These are phyloP conservation scores for Hypoxylon lienhwacheense DNA, from an alignment of 495 filamentous ascomycete genomes.

Conservation along the genomic window DNA sequence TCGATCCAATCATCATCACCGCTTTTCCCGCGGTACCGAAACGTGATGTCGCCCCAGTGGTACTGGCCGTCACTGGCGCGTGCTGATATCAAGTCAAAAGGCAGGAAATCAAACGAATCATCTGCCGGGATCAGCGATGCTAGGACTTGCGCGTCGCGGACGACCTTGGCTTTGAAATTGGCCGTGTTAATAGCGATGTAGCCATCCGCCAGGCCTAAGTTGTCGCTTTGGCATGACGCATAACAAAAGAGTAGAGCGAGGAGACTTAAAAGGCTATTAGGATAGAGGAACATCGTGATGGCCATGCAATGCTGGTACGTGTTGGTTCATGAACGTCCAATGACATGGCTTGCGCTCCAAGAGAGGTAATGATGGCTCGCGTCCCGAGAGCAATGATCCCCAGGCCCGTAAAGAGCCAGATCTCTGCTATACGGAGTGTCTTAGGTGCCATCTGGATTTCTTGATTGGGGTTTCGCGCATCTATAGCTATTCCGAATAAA, in stretches of 20 bases:
- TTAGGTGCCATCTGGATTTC: too few species aligned
- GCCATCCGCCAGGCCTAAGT: conserved; percentile 41
- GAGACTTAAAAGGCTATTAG: conserved; percentile 1
- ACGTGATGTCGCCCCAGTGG: conserved; percentile 56
- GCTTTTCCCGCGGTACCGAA: conserved; percentile 46
- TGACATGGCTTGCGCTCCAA: too few species aligned
- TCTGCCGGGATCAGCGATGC: conserved; percentile 46
- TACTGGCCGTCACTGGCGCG: conserved; percentile 52
- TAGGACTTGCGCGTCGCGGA: conserved; percentile 42
- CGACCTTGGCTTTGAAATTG: conserved; percentile 46
- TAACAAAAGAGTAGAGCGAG: conserved; percentile 48
- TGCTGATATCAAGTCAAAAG: conserved; percentile 45
- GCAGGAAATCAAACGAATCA: conserved; percentile 52
- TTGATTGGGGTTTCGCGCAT: conserved; percentile 6
- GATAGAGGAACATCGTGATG: conserved; percentile 26
- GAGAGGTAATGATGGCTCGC: too few species aligned
- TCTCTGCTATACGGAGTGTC: conserved; percentile 3
- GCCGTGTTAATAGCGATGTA: conserved; percentile 41
- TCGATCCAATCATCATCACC: conserved; percentile 39
- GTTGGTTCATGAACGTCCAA: too few species aligned
- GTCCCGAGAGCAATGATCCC: too few species aligned
- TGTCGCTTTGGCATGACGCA: conserved; percentile 28
- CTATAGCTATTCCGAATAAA: conserved; percentile 19
- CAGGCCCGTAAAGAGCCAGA: conserved; percentile 9
- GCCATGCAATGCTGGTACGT: too few species aligned